Conservation (phyloP, 192 early-diverging fungal genomes). For the Umbelopsis vinacea region DNA sequence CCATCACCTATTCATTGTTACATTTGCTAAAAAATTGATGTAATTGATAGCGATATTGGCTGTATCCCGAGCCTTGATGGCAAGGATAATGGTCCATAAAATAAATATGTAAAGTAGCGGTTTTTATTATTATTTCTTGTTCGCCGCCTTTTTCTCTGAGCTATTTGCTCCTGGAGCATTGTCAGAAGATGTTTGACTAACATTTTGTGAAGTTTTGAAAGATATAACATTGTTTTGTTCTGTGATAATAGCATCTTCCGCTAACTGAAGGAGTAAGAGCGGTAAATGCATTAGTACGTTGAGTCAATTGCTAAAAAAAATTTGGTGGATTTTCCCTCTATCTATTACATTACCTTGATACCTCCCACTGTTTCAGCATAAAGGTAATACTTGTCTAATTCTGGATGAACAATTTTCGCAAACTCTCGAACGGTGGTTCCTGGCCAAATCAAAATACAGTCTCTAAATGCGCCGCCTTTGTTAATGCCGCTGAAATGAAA, state of each 20-base stretch:
- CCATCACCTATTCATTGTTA: too few relatives aligned
- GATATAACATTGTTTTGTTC: conserved; percentile 64
- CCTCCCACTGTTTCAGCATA: conserved; percentile 81
- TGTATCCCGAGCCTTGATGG: too few relatives aligned
- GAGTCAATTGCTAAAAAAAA: neutral
- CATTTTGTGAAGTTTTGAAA: conserved; percentile 62
- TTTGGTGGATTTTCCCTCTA: too few relatives aligned
- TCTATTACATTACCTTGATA: conserved; percentile 54
- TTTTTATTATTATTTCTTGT: neutral
- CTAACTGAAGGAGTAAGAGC: conserved; percentile 47
- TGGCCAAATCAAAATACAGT: conserved; percentile 73
- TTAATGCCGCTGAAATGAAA: conserved; percentile 24
- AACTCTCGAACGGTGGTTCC: conserved; percentile 79
- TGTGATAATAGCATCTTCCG: conserved; percentile 65
- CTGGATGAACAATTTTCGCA: conserved; percentile 72
- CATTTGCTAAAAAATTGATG: too few relatives aligned
- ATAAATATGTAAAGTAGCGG: neutral
- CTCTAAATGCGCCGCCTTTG: conserved; percentile 66
- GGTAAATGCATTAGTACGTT: neutral
- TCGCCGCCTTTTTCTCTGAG: neutral
- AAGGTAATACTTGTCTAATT: conserved; percentile 65
- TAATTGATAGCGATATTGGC: too few relatives aligned
- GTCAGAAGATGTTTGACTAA: conserved; percentile 22
- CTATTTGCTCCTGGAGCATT: neutral
- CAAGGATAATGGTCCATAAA: too few relatives aligned